Conservation (phyloP, 176 grass and related monocot species). For the Lolium multiflorum region DNA sequence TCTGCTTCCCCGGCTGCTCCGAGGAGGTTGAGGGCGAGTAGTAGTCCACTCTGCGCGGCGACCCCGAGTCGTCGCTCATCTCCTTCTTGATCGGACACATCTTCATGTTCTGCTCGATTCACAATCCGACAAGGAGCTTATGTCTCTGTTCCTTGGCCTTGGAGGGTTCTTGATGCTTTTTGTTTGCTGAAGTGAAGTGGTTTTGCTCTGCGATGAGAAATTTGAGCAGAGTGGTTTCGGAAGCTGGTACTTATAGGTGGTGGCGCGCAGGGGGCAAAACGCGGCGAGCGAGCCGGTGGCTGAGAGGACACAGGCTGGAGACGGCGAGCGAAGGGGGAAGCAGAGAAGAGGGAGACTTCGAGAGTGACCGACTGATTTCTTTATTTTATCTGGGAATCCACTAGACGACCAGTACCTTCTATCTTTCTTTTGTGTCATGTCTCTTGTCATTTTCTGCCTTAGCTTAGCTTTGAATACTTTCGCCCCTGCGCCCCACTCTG, state of each 20-base stretch:
- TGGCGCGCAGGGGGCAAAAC: background rate
- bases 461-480: background rate
- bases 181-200: background rate
- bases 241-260: constrained; percentile 21
- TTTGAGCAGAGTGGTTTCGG: constrained; percentile 13
- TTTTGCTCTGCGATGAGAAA: background rate
- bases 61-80: constrained; percentile 37
- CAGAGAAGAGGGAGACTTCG: constrained; percentile 1
- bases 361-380: constrained; percentile 2
- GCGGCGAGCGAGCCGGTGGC: background rate
- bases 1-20: background rate
- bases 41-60: constrained; percentile 40
- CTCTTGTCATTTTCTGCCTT: background rate
- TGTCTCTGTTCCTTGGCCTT: background rate
- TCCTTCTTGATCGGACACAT: constrained; percentile 51
- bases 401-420: too few relatives aligned
- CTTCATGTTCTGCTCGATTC: background rate
- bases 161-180: background rate
- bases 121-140: background rate
- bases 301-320: background rate
- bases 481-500: background rate
- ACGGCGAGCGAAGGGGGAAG: background rate
- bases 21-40: constrained; percentile 40
- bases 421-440: too few relatives aligned
- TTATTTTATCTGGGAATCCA: background rate